Conservation (phyloP, 2,329 filamentous ascomycete species). For the Verticillium alfalfae region DNA sequence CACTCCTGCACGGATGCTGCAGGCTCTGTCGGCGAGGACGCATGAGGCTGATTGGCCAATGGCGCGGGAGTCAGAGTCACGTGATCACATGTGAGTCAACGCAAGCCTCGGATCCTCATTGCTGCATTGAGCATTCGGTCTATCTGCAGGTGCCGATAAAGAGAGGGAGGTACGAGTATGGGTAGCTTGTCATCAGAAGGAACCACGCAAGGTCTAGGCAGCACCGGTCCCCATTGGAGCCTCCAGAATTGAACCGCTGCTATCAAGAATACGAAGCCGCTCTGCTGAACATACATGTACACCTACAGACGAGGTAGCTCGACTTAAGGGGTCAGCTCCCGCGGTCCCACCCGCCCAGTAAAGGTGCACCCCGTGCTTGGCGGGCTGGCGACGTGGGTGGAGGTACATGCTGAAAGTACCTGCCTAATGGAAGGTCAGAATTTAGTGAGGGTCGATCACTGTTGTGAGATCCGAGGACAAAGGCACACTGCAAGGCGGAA, state of each 20-base stretch:
- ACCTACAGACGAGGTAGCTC: not conserved
- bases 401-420: not conserved
- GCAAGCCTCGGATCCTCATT: constrained; percentile 7
- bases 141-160: not conserved
- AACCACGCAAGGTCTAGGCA: not conserved
- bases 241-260: not conserved
- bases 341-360: not conserved
- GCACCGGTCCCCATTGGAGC: not conserved
- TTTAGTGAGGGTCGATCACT: not conserved
- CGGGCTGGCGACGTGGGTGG: not conserved
- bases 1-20: constrained; percentile 18
- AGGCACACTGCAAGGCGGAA: not conserved
- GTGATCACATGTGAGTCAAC: constrained; percentile 9
- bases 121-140: not conserved
- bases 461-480: not conserved
- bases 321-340: not conserved
- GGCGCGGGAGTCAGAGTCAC: constrained; percentile 10
- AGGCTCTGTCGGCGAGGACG: constrained; percentile 27
- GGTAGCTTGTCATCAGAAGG: too few relatives aligned
- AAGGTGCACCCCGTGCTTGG: not conserved
- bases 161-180: too few relatives aligned
- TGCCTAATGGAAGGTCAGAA: not conserved
- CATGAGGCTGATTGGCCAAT: constrained; percentile 25
- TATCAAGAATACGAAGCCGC: not conserved
- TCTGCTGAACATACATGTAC: not conserved